These are phyloP conservation scores for Aspergillus cavernicola DNA, from an alignment of 495 filamentous ascomycete genomes.

Conservation along the genomic window DNA sequence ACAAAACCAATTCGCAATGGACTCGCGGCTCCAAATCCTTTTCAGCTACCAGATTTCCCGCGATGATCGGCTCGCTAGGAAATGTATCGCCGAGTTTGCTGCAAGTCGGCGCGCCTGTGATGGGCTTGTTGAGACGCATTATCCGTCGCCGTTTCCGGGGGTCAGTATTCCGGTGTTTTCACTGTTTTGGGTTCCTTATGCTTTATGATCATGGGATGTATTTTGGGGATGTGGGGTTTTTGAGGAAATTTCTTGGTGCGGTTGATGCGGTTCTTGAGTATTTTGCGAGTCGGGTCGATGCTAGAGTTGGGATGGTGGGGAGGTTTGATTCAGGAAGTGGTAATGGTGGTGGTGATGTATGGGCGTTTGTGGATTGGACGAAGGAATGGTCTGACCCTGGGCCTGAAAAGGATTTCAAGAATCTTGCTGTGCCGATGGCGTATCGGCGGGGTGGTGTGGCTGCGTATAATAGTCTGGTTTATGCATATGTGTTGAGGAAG, in stretches of 20 bases:
- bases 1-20: constrained; percentile 28
- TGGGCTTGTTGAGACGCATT: constrained; percentile 25
- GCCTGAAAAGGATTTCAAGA: constrained; percentile 16
- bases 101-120: constrained; percentile 19
- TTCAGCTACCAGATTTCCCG: constrained; percentile 25
- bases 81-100: constrained; percentile 24
- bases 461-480: constrained; percentile 18
- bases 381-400: constrained; percentile 14
- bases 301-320: constrained; percentile 16
- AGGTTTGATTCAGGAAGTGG: too few relatives aligned
- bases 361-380: constrained; percentile 31
- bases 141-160: constrained; percentile 16
- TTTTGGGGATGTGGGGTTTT: constrained; percentile 14
- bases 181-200: constrained; percentile 22
- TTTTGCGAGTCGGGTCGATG: constrained; percentile 19
- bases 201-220: constrained; percentile 24
- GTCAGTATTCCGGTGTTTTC: constrained; percentile 27
- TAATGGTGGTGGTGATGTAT: constrained; percentile 12
- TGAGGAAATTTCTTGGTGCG: constrained; percentile 16
- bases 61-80: constrained; percentile 26
- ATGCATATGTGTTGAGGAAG: constrained; percentile 14
- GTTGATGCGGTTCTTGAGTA: constrained; percentile 24
- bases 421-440: constrained; percentile 19
- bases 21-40: constrained; percentile 23
- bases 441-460: constrained; percentile 8